These are phyloP conservation scores for Xylaria sp. DNA, from an alignment of 2,329 filamentous ascomycete species.

Conservation along the genomic window DNA sequence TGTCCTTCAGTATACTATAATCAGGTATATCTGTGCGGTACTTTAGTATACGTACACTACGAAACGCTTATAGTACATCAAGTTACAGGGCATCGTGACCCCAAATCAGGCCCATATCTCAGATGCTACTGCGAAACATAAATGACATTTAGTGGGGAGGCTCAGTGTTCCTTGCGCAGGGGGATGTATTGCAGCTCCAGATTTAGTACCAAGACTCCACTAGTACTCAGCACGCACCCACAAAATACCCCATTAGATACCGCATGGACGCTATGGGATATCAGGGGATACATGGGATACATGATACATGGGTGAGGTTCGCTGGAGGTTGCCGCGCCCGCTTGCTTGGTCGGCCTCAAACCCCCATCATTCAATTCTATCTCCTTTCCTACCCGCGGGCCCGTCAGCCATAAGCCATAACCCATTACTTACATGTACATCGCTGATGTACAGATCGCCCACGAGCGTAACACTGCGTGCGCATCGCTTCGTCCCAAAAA, in stretches of 20 bases:
- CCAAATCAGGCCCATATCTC: no score
- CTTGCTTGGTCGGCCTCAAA: constrained; percentile 34
- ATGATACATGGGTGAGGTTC: no score
- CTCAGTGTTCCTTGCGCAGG: constrained; percentile 11
- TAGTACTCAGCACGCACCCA: constrained; percentile 12
- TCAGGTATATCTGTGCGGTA: neutral
- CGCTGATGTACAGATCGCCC: constrained; percentile 29
- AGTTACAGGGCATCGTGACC: constrained; percentile 5
- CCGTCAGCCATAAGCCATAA: neutral
- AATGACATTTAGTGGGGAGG: neutral
- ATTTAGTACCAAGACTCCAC: constrained; percentile 28
- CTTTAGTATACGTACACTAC: neutral
- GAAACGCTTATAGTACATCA: neutral
- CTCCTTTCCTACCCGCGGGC: constrained; percentile 32
- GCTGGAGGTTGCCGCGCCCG: constrained; percentile 31
- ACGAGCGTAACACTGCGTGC: constrained; percentile 38
- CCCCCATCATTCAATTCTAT: constrained; percentile 36
- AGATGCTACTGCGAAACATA: neutral
- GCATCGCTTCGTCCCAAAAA: constrained; percentile 37
- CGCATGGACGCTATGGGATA: constrained; percentile 16
- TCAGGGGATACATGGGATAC: constrained; percentile 19
- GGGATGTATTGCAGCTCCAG: constrained; percentile 15
- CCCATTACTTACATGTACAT: constrained; percentile 3
- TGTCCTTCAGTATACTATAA: neutral
- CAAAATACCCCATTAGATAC: constrained; percentile 14